These are phyloP conservation scores for Fusarium xyrophilum DNA, from an alignment of 2,329 filamentous ascomycete species.

Conservation along the genomic window DNA sequence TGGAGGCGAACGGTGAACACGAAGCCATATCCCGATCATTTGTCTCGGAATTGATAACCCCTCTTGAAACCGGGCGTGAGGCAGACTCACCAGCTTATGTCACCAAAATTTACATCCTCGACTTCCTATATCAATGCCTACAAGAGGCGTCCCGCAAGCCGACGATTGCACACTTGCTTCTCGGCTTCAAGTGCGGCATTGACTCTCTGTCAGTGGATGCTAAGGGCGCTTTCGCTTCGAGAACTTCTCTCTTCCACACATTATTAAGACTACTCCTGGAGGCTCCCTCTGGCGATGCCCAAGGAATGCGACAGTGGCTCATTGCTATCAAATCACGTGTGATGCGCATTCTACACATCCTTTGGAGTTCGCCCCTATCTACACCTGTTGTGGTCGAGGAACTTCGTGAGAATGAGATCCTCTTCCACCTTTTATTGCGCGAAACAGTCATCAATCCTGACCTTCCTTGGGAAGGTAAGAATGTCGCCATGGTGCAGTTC, in stretches of 20 bases:
- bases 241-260: slow-evolving; percentile 82
- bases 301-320: slow-evolving; percentile 71
- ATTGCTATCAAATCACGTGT: slow-evolving; percentile 72
- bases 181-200: slow-evolving; percentile 83
- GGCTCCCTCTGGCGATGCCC: slow-evolving; percentile 69
- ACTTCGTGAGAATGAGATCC: slow-evolving; percentile 78
- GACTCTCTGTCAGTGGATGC: slow-evolving; percentile 72
- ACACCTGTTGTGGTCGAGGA: slow-evolving; percentile 77
- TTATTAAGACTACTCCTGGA: slow-evolving; percentile 75
- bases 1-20: slow-evolving; percentile 81
- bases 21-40: slow-evolving; percentile 80
- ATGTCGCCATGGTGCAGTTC: slow-evolving; percentile 68
- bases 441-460: slow-evolving; percentile 74
- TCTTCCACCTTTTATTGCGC: slow-evolving; percentile 77
- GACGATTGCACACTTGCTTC: slow-evolving; percentile 86
- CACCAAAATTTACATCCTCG: slow-evolving; percentile 83
- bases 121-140: slow-evolving; percentile 84
- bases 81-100: slow-evolving; percentile 75
- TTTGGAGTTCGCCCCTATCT: slow-evolving; percentile 86
- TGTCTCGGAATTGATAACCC: slow-evolving; percentile 69
- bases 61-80: slow-evolving; percentile 76
- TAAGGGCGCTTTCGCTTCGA: slow-evolving; percentile 73
- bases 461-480: slow-evolving; percentile 75
- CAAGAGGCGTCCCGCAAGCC: slow-evolving; percentile 76
- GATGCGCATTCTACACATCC: slow-evolving; percentile 75